Evolutionary conservation across 129 eudicot species (phyloP), one percentile per base, ranked within the genome.

Genomic region (Ambrosia artemisiifolia): DNA sequence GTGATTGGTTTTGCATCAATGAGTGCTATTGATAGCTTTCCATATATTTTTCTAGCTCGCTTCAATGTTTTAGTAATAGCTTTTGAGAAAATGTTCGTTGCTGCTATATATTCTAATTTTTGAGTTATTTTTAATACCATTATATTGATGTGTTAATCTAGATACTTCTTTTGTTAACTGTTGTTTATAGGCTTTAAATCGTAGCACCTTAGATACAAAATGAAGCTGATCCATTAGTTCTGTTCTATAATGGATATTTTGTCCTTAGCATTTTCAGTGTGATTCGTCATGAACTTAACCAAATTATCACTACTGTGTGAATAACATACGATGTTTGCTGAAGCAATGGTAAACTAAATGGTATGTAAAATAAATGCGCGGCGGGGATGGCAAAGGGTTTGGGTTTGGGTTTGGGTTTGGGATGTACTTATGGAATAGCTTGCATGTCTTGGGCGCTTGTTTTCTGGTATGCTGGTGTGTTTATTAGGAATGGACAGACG

Each of bases 371-470:
- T 10, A 91, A 74, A 79, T 91, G 95, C 36, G 95, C 97, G 75
- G 99, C 99, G 54, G 99, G 99, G 36, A 95, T 95, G 98, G 98
- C 98, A n/a, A 94, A 94, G 84, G 98, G 98, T 11, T 78, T 94
- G 65, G 98, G n/a, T n/a, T n/a, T n/a, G n/a, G n/a, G n/a, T n/a
- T n/a, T n/a, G n/a, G n/a, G 98, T 32, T 73, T 94, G 19, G 98
- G 98, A 82, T 94, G 98, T 70, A 94, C 98, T 3, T 94, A 94
- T 71, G 98, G 98, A 56, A 94, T 94, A 18, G 98, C 98, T 19
- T 94, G 98, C 80, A 94, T 94, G 98, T 94, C 98, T 1, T 94
- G 98, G 98, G 98, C 98, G 59, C 93, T 94, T 74, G 98, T 94
- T 51, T 90, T 94, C 90, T 94, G 98, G 98, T 94, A 94, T 69